Percentiles rank a stretch among this genome's conserved stretches.
Evolutionary conservation across 2,329 filamentous ascomycete genomes (phyloP).

Genomic region (Paecilomyces niveus): DNA sequence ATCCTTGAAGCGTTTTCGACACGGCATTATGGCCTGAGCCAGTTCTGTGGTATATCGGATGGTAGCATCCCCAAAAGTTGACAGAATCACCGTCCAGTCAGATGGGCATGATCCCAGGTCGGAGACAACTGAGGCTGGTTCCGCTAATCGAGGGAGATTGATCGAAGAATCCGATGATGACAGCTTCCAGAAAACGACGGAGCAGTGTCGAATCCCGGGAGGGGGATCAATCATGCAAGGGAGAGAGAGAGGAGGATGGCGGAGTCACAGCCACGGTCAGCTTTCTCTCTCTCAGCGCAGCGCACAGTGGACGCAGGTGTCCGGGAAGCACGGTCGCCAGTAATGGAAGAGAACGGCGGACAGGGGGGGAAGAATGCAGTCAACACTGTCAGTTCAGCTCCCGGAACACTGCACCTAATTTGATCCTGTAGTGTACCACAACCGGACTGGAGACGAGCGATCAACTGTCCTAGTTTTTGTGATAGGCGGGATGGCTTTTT

Average conservation of each 20-base stretch:
- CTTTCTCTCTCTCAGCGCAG: not conserved
- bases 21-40: conserved; percentile 33
- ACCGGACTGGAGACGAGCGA: not conserved
- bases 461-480: not conserved
- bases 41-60: not conserved
- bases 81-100: not conserved
- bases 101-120: not conserved
- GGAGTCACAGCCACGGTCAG: not conserved
- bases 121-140: not conserved
- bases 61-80: not conserved
- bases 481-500: not conserved
- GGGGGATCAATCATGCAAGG: conserved; percentile 1
- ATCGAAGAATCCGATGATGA: not conserved
- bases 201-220: conserved; percentile 1
- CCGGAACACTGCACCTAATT: not conserved
- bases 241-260: not conserved
- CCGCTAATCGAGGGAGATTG: not conserved
- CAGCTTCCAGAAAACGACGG: not conserved
- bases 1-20: conserved; percentile 38
- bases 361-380: not conserved
- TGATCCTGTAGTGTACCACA: not conserved
- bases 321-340: conserved; percentile 1
- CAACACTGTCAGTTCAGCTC: not conserved
- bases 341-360: not conserved
- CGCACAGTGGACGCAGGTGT: not conserved